phyloP scores from a whole-genome alignment of 495 filamentous ascomycete species.

The Arthonia radiata region DNA sequence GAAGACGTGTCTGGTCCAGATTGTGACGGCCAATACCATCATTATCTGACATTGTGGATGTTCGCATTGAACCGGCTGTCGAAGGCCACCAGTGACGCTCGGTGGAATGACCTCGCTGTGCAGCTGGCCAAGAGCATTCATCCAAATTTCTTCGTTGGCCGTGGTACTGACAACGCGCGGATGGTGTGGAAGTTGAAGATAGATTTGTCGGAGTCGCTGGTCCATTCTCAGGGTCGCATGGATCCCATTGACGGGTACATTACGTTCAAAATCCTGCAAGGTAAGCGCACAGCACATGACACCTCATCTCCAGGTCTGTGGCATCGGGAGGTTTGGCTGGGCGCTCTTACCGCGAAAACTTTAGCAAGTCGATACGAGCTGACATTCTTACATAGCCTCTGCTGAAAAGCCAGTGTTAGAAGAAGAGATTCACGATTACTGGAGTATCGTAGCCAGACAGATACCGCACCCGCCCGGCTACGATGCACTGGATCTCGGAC shows the following conservation, averaged over 20 bases:
- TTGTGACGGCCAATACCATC: constrained; percentile 41
- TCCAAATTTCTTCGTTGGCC: constrained; percentile 25
- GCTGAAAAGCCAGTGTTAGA: constrained; percentile 14
- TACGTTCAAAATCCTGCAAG: constrained; percentile 28
- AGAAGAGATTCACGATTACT: constrained; percentile 32
- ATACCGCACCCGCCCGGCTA: constrained; percentile 23
- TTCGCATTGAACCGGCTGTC: constrained; percentile 38
- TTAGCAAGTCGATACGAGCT: too few relatives aligned
- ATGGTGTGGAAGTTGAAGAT: constrained; percentile 42
- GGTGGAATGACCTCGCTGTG: constrained; percentile 29
- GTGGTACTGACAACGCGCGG: constrained; percentile 11
- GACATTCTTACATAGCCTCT: too few relatives aligned
- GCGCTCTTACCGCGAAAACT: too few relatives aligned
- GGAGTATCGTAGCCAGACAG: constrained; percentile 25
- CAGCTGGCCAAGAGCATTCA: constrained; percentile 34
- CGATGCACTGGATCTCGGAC: constrained; percentile 36
- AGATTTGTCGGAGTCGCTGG: constrained; percentile 24
- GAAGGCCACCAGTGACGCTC: constrained; percentile 21
- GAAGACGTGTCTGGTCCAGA: constrained; percentile 24
- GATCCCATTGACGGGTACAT: constrained; percentile 38
- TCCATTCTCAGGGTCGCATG: constrained; percentile 30
- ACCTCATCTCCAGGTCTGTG: too few relatives aligned
- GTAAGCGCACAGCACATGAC: constrained; percentile 15
- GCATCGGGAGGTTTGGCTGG: too few relatives aligned
- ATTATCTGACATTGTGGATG: constrained; percentile 49